A percentile compares a stretch with the other conserved stretches of the same genome.
phyloP scores from a whole-genome alignment of 2,329 filamentous ascomycete species.

The Hypoxylon sp. region DNA sequence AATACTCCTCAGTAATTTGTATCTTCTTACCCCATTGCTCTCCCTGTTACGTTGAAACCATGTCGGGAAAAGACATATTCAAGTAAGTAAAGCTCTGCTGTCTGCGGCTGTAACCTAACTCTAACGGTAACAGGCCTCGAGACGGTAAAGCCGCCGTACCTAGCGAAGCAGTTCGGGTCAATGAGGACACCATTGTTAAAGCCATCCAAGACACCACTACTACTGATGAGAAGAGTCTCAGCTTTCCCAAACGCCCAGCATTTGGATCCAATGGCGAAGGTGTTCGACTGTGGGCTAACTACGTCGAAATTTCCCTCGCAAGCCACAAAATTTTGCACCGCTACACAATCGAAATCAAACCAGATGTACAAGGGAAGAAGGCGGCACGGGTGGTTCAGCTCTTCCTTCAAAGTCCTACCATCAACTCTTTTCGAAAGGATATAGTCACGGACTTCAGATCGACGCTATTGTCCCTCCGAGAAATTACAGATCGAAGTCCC shows the following conservation, averaged over 20 bases:
- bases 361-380: neutral
- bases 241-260: neutral
- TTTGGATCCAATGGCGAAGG: neutral
- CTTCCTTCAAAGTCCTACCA: neutral
- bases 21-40: neutral
- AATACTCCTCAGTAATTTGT: neutral
- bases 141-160: neutral
- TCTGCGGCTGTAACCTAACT: neutral
- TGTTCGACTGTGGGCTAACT: neutral
- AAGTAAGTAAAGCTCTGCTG: neutral
- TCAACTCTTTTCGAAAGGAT: neutral
- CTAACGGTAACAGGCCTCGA: neutral
- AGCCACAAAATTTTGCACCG: neutral
- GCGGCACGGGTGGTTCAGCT: neutral
- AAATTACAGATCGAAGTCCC: constrained; percentile 28
- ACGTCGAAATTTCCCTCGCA: neutral
- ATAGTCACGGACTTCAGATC: constrained; percentile 54
- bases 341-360: neutral
- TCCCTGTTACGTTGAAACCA: neutral
- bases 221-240: neutral
- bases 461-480: constrained; percentile 49
- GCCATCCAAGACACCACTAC: neutral
- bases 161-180: neutral
- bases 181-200: neutral
- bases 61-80: neutral